Evolutionary conservation across 495 filamentous ascomycete genomes (phyloP).

Genomic region (Sabuloglossum arenarium): DNA sequence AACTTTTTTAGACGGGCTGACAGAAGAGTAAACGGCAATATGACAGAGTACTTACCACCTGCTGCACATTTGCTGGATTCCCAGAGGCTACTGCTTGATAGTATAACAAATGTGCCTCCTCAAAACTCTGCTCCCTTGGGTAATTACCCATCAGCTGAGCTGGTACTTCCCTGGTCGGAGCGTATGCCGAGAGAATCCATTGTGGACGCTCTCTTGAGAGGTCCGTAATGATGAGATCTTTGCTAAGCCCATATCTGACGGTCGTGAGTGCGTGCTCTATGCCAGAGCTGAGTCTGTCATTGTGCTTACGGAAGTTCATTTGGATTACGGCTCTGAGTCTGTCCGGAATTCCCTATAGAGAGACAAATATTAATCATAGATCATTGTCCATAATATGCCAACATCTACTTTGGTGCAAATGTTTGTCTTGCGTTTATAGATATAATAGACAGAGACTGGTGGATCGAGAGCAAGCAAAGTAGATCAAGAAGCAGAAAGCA

Average conservation of each 20-base stretch:
- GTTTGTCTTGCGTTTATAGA: neutral
- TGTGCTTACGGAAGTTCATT: neutral
- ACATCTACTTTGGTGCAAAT: too few relatives aligned
- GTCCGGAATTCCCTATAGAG: neutral
- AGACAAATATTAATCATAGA: neutral
- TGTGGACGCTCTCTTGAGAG: conserved; percentile 45
- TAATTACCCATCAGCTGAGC: conserved; percentile 61
- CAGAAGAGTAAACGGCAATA: neutral
- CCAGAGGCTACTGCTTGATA: conserved; percentile 35
- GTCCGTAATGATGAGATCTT: conserved; percentile 36
- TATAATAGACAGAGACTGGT: neutral
- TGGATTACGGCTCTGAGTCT: neutral
- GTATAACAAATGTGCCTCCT: conserved; percentile 57
- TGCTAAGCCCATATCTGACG: conserved; percentile 27
- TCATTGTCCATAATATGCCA: neutral
- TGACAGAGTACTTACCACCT: conserved; percentile 28
- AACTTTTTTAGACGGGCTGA: neutral
- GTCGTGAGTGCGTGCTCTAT: neutral
- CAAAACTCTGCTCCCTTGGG: conserved; percentile 60
- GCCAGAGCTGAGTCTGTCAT: neutral
- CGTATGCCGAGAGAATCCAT: conserved; percentile 76
- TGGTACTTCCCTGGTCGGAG: conserved; percentile 48
- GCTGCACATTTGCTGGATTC: conserved; percentile 25
- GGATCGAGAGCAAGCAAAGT: neutral
- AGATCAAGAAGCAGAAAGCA: neutral